A percentile compares a stretch with the other conserved stretches of the same genome.
phyloP scores from a whole-genome alignment of 2,329 filamentous ascomycete species.

The Penicillium sp. region DNA sequence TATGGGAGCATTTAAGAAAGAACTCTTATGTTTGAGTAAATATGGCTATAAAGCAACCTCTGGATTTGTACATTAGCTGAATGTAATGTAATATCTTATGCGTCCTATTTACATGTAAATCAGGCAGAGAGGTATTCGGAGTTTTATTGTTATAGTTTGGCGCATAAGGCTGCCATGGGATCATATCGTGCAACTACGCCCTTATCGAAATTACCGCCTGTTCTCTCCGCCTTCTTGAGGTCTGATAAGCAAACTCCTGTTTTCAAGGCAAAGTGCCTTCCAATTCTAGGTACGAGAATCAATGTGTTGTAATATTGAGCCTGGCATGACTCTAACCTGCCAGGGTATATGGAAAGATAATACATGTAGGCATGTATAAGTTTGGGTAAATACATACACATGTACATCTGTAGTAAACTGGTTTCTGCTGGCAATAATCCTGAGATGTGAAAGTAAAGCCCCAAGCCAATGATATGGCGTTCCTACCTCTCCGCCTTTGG shows the following conservation, averaged over 20 bases:
- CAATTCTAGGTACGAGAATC: neutral
- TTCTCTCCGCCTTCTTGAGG: slow-evolving; percentile 12
- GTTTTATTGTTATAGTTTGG: neutral
- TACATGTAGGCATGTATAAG: neutral
- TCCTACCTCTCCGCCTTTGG: neutral
- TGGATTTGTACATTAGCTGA: slow-evolving; percentile 2
- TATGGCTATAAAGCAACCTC: neutral
- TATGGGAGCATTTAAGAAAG: neutral
- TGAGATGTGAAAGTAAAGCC: neutral
- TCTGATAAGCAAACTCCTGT: neutral
- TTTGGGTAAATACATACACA: too few relatives aligned
- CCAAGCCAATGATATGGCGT: neutral
- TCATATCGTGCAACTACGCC: slow-evolving; percentile 15
- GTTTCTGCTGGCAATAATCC: neutral
- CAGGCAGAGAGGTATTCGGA: neutral
- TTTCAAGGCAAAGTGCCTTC: too few relatives aligned
- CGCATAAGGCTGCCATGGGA: slow-evolving; percentile 20
- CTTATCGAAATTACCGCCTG: slow-evolving; percentile 1
- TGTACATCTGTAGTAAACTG: too few relatives aligned
- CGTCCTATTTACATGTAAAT: neutral
- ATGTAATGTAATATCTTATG: slow-evolving; percentile 1
- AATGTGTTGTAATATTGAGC: neutral
- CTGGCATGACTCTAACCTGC: neutral
- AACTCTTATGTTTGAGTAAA: neutral
- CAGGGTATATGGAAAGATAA: neutral